Base-by-base conservation (phyloP, 805 yeast genomes). In the Saturnispora diversa region DNA sequence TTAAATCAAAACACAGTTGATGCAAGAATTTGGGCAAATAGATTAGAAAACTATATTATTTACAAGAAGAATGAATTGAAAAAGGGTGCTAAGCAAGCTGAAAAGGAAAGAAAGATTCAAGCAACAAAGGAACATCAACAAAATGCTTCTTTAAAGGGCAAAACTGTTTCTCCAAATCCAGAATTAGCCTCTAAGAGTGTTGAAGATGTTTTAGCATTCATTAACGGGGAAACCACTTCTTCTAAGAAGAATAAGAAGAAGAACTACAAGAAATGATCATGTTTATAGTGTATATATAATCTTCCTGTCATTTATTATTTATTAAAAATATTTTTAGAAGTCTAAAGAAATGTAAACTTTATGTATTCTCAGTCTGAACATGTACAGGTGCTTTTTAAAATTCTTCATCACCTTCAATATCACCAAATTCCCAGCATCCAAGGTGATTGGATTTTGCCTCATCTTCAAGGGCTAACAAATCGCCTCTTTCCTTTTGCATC, bases 391-490 rank as follows among this genome's bases (percentile, higher is more conserved):
- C 10, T 24, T 25, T 1, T 37, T 40, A 47, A 17, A 44, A 47
- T 3, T 55, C 53, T 7, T 75, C 81, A 42, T 75, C 80, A 40
- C 67, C 75, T 28, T 79, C 71, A 27, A 82, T 72, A 54, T 81
- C 86, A 37, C 88, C 88, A 50, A 73, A 77, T 59, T 77, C 76
- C 88, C 88, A 81, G 54, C 84, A 78, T 4, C 87, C 87, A 16
- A 60, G 52, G 45, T 75, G 77, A 24, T 51, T 58, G 13, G 58
- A 39, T 54, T 68, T 73, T 22, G 86, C 86, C 6, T 48, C 50
- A 15, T 50, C 44, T 57, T 81, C 80, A 3, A 66, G 63, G 24
- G 53, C 58, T 36, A 63, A 42, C 39, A 77, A 56, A 6, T 56
- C 62, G 24, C 63, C 63, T 34, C 62, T 64, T 40, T 68, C 72